Evolutionary conservation across 2,329 filamentous ascomycete genomes (phyloP).

Genomic region (Penicillium sp.): DNA sequence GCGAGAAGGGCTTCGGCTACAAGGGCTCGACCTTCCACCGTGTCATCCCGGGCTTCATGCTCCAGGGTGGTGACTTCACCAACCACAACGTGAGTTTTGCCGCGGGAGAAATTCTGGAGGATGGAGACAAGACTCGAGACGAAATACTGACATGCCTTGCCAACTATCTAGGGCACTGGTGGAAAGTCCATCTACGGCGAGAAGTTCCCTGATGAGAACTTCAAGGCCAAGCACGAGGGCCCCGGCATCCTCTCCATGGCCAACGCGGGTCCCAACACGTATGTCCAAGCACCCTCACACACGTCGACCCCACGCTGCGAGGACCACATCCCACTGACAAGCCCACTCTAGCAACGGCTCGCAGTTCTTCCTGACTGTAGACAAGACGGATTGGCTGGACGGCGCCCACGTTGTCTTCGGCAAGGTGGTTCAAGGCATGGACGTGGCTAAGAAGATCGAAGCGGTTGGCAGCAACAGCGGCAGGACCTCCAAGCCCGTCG

Average conservation of each 20-base stretch:
- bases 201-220: constrained; percentile 95
- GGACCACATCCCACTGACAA: neutral
- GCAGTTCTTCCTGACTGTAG: constrained; percentile 71
- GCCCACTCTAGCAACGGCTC: constrained; percentile 57
- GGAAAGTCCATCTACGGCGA: constrained; percentile 94
- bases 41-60: constrained; percentile 69
- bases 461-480: constrained; percentile 56
- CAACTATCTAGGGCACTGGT: constrained; percentile 67
- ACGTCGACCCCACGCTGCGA: neutral
- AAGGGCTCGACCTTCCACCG: constrained; percentile 66
- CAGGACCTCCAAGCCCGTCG: constrained; percentile 49
- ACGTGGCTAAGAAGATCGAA: constrained; percentile 60
- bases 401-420: constrained; percentile 70
- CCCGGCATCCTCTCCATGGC: constrained; percentile 89
- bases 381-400: constrained; percentile 64
- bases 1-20: constrained; percentile 65
- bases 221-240: constrained; percentile 67
- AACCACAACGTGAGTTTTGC: constrained; percentile 71
- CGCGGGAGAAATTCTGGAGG: no score
- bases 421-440: constrained; percentile 57
- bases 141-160: neutral
- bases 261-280: constrained; percentile 92
- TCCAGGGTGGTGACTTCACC: constrained; percentile 61
- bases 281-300: constrained; percentile 40
- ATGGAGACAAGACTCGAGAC: no score